Conservation (phyloP, 768 basidiomycete genomes). For the Pisolithus albus region DNA sequence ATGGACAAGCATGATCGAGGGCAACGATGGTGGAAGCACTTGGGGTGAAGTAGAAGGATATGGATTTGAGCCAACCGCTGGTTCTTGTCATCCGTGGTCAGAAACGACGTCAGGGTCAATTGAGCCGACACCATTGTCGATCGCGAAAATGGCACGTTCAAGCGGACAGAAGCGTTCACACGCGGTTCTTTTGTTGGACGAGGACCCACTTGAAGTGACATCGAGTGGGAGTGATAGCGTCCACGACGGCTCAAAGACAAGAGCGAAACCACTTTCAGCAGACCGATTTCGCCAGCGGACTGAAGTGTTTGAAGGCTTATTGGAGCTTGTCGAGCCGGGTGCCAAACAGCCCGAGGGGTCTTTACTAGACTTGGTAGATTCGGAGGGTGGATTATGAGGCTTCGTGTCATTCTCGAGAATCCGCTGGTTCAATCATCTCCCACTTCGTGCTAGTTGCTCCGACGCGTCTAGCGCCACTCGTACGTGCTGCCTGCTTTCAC, state of each 20-base stretch:
- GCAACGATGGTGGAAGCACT: slow-evolving; percentile 9
- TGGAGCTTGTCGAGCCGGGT: slow-evolving; percentile 55
- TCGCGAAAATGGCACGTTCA: neutral
- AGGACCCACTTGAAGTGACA: slow-evolving; percentile 21
- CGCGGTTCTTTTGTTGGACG: slow-evolving; percentile 20
- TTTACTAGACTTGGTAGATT: slow-evolving; percentile 56
- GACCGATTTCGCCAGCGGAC: slow-evolving; percentile 57
- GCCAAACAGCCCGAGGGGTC: slow-evolving; percentile 63
- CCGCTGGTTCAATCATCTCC: neutral
- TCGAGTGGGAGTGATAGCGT: slow-evolving; percentile 19
- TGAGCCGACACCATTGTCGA: neutral
- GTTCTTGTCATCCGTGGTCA: neutral
- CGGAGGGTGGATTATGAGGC: slow-evolving; percentile 21
- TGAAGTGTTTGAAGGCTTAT: slow-evolving; percentile 59
- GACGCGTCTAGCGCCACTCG: neutral
- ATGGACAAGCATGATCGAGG: slow-evolving; percentile 38
- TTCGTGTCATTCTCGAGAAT: no score
- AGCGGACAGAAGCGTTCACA: slow-evolving; percentile 17
- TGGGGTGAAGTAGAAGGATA: neutral
- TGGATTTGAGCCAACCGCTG: no score
- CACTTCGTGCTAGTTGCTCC: neutral
- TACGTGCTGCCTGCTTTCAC: no score
- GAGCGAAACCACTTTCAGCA: slow-evolving; percentile 31
- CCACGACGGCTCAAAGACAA: neutral
- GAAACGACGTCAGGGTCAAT: neutral